Base-by-base conservation (phyloP, 1,284 basidiomycete species). In the Rugosomyces carneus region DNA sequence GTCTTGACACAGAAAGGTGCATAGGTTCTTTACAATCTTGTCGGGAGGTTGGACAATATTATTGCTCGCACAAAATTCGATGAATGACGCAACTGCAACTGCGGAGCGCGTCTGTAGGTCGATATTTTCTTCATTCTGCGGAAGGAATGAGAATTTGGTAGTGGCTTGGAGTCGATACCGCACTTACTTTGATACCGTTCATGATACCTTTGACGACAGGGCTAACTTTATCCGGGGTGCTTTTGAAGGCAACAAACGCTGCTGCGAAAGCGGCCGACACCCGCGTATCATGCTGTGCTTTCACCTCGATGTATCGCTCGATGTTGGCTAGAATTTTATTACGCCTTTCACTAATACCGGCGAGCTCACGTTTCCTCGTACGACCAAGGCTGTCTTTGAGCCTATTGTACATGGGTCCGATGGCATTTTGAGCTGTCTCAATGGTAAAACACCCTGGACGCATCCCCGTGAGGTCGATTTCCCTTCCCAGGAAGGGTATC, bases 21-120 rank as follows among this genome's bases (percentile, higher is more conserved):
- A 95, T 3, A 99, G 78, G 61, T 99, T 99, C 70, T 93, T 93
- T 57, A 99, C 82, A 45, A 99, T 93, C 72, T 99, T 99, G 59
- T 94, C 91, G 0, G 76, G 88, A 56, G 71, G 75, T 63, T 81
- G 75, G 54, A 73, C 57, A 57, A 83, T 67, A 58, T 81, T 65
- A 70, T 84, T 75, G 36, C 76, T 68, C 2, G 82, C 78, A 63
- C 93, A 97, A 60, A 91, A 89, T 40, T 86, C 81, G 50, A 99
- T 80, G 64, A 99, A 91, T 3, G 82, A 78, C 9, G 93, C 90
- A 5, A 99, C 86, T 0, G 93, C 84, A 0, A 75, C 73, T 0
- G 96, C 94, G 0, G 93, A 93, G 21, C 94, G 85, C n/a, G 71
- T 78, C 64, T 99, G 96, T 8, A 99, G 73, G 55, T 96, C 85